A percentile compares a stretch with the other conserved stretches of the same genome.
Evolutionary conservation across 1,139 yeast genomes (phyloP).

Genomic region (Debaryomyces robertsiae): DNA sequence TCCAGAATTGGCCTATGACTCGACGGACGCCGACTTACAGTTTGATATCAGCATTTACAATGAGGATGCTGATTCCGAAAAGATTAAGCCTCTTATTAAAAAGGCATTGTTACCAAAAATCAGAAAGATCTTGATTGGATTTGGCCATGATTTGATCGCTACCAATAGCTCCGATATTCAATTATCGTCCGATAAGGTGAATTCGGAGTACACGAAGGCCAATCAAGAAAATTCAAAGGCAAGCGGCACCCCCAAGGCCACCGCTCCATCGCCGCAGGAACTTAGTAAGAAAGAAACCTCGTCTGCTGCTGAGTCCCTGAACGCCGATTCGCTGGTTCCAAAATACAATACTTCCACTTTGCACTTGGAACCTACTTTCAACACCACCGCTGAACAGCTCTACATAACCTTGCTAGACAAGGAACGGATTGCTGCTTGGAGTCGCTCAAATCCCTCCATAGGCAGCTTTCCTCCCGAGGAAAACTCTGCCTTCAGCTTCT

Average conservation of each 20-base stretch:
- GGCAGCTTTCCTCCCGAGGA: slow-evolving; percentile 52
- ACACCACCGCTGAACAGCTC: slow-evolving; percentile 84
- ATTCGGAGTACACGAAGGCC: slow-evolving; percentile 65
- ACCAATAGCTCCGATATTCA: slow-evolving; percentile 88
- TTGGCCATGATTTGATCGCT: slow-evolving; percentile 75
- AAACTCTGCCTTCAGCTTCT: slow-evolving; percentile 68
- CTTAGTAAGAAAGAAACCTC: slow-evolving; percentile 13
- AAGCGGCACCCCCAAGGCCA: slow-evolving; percentile 17
- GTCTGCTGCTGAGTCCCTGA: slow-evolving; percentile 21
- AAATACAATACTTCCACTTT: slow-evolving; percentile 79
- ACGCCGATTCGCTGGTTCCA: slow-evolving; percentile 37
- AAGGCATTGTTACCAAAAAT: slow-evolving; percentile 67
- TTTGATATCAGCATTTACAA: slow-evolving; percentile 73
- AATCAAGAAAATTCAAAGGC: slow-evolving; percentile 46
- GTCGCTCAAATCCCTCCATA: slow-evolving; percentile 72
- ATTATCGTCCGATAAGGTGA: slow-evolving; percentile 63
- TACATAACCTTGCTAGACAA: slow-evolving; percentile 76
- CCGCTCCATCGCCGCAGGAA: slow-evolving; percentile 15
- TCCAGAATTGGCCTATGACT: slow-evolving; percentile 96
- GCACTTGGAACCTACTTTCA: slow-evolving; percentile 77
- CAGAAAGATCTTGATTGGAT: slow-evolving; percentile 57
- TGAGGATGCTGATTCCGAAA: slow-evolving; percentile 56
- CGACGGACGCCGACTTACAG: slow-evolving; percentile 81
- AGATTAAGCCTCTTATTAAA: slow-evolving; percentile 56
- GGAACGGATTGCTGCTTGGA: slow-evolving; percentile 83